Base-by-base conservation (phyloP, 106 monocot species). In the Dendrobium chrysotoxum region DNA sequence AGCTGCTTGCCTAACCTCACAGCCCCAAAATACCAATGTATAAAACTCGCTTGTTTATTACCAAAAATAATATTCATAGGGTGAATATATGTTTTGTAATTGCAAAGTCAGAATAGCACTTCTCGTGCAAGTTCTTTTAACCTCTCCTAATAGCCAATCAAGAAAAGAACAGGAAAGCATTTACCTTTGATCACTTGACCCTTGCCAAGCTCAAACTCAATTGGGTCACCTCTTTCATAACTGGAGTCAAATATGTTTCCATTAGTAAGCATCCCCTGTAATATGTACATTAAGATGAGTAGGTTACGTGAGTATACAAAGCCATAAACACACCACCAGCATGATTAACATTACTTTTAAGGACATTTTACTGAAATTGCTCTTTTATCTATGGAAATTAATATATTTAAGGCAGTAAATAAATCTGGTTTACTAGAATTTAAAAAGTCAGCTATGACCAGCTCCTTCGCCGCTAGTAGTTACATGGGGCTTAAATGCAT, bases 111-210 rank as follows among this genome's bases (percentile, higher is more conserved):
- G 23, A 61, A 23, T 61, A 20, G 23, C 61, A 61, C 61, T 61
- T 61, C 3, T 61, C n/a, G 5, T 61, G 61, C 61, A 61, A 61
- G 16, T 4, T 38, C 16, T 35, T 31, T 70, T 12, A 31, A 12
- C 68, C 40, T 44, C 18, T 44, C 11, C 25, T 45, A 46, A 46
- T 13, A 75, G 2, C 25, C 25, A 73, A 46, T 46, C 46, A 73
- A 73, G 38, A 75, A 40, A 74, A 47, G n/a, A 21, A 20, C 26
- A 47, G 9, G 13, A 76, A 76, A 25, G 7, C 23, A 78, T 15
- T 50, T 53, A 96, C 98, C 98, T 87, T 99, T 99, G 80, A 99
- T 99, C 55, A 99, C 98, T 90, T 99, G 98, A 40, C 98, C 98
- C 83, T 55, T 86, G 16, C 98, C 98, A 81, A 99, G 91, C 40